Base-by-base conservation (phyloP, 1,284 basidiomycete genomes). In the Neotropicomus parvogracilis region DNA sequence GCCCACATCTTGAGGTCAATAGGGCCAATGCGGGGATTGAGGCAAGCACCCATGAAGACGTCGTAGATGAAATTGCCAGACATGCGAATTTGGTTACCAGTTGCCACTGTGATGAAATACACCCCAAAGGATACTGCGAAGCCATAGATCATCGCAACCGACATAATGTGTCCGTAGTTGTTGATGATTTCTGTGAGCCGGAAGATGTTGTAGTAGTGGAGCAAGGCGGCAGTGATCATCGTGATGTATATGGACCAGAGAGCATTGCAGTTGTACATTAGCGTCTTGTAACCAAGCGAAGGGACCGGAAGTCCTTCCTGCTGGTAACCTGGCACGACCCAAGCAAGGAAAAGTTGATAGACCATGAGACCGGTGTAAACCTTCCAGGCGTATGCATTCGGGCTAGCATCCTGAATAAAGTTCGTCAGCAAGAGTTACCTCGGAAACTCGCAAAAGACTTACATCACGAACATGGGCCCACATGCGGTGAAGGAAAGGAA, bases 1-100 rank as follows among this genome's bases (percentile, higher is more conserved):
- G 92, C 92, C 84, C 95, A 99, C 95, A 99, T 98, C 76, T 99
- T 99, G 64, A 99, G 75, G 71, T 98, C 95, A 58, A 99, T 80
- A 29, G 78, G 76, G n/a, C 94, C 93, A 55, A 99, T 80, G 50
- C 95, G 84, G 12, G 97, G 97, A 73, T 98, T 99, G 55, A 99
- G 77, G 46, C 79, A 80, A 32, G 94, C 93, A 40, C 97, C 97
- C 94, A 98, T 98, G 72, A 93, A 95, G 55, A 93, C 86, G 62
- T 97, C 94, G 66, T 97, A 99, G 57, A 95, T 79, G 70, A 90
- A 82, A 72, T 85, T 95, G 44, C 93, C 94, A 14, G 89, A 93
- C 90, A 97, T 95, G 56, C 95, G 81, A 42, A 95, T 85, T 54
- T 86, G 80, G 58, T 85, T 83, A 3, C 87, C 87, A n/a, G 85